phyloP scores from a whole-genome alignment of 1,139 yeast species.

The Lodderomyces margitis region DNA sequence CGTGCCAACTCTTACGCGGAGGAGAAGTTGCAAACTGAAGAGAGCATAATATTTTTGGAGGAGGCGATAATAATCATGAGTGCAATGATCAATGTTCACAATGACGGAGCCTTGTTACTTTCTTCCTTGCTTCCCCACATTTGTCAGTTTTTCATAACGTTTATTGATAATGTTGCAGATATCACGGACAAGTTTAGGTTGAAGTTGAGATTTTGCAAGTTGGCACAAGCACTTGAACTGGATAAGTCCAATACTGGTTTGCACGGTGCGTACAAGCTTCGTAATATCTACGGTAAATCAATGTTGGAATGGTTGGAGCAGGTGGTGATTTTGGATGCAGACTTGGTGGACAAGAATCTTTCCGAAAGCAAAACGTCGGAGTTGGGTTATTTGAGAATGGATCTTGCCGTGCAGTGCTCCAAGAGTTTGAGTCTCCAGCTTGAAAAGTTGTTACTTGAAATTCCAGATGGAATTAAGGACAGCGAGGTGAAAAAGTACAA shows the following conservation, averaged over 20 bases:
- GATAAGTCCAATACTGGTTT: conserved; percentile 38
- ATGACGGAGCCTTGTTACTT: conserved; percentile 40
- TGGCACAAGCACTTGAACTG: conserved; percentile 49
- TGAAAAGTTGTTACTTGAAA: conserved; percentile 56
- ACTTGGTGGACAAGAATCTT: conserved; percentile 7
- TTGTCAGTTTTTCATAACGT: conserved; percentile 30
- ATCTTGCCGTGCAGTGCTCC: conserved; percentile 66
- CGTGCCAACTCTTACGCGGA: conserved; percentile 28
- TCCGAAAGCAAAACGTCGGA: conserved; percentile 33
- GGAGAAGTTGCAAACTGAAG: conserved; percentile 25
- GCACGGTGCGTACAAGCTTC: conserved; percentile 55
- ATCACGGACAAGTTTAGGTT: conserved; percentile 45
- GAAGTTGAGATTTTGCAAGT: conserved; percentile 58
- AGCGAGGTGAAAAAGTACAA: conserved; percentile 57
- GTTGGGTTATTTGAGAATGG: conserved; percentile 54
- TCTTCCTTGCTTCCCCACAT: conserved; percentile 35
- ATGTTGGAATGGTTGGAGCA: conserved; percentile 69
- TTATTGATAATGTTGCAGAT: conserved; percentile 32
- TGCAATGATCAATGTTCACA: conserved; percentile 33
- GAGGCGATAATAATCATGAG: conserved; percentile 39
- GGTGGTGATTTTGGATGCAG: conserved; percentile 41
- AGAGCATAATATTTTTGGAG: conserved; percentile 37
- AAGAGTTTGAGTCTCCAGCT: conserved; percentile 56
- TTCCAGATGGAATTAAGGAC: conserved; percentile 59
- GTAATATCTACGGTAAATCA: conserved; percentile 60